Evolutionary conservation across 2,329 filamentous ascomycete genomes (phyloP).

Genomic region (Metarhizium brunneum): DNA sequence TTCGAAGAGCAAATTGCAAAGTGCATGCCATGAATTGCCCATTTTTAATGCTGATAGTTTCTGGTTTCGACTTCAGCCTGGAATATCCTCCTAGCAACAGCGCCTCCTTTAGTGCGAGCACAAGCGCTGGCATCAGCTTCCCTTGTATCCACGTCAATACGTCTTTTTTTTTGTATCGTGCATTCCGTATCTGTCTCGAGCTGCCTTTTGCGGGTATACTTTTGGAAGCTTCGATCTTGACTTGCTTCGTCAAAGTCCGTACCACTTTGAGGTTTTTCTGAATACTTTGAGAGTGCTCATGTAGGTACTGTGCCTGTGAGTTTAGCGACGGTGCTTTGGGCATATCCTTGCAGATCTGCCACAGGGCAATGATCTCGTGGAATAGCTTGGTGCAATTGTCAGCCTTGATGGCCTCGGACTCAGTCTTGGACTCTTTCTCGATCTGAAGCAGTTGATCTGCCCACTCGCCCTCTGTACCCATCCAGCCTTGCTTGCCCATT

Average conservation of each 20-base stretch:
- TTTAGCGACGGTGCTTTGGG: neutral
- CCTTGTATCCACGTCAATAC: slow-evolving; percentile 7
- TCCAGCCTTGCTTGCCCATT: slow-evolving; percentile 4
- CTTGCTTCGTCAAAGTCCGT: neutral
- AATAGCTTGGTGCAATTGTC: neutral
- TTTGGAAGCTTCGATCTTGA: neutral
- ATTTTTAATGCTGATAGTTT: neutral
- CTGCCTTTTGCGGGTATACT: neutral
- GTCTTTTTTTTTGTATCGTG: neutral
- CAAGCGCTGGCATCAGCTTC: slow-evolving; percentile 17
- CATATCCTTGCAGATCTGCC: neutral
- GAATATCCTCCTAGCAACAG: slow-evolving; percentile 12
- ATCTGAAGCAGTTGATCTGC: neutral
- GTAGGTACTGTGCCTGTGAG: neutral
- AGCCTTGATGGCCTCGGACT: neutral
- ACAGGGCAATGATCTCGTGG: neutral
- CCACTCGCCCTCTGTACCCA: neutral
- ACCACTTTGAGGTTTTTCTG: neutral
- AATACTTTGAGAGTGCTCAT: neutral
- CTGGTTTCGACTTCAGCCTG: neutral
- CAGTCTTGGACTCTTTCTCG: neutral
- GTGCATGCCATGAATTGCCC: slow-evolving; percentile 7
- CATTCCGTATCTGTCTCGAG: neutral
- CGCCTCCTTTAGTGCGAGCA: slow-evolving; percentile 12
- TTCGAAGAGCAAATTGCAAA: slow-evolving; percentile 3